phyloP scores from a whole-genome alignment of 441 rosid species.

The Adansonia grandidieri region DNA sequence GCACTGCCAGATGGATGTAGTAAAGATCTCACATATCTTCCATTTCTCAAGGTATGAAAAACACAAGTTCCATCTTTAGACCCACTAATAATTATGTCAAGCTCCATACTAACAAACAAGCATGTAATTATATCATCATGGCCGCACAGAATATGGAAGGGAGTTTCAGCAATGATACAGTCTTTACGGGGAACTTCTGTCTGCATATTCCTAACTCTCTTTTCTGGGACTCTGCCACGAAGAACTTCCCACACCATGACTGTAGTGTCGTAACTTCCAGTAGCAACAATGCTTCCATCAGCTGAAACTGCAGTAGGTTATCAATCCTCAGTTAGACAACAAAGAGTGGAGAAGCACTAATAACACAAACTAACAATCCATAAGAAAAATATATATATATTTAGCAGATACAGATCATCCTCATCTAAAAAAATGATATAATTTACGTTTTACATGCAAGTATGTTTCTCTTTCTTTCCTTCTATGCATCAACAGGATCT shows the following conservation, averaged over 20 bases:
- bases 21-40: constrained; percentile 90
- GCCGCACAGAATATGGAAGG: constrained; percentile 93
- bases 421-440: not conserved
- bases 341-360: constrained; percentile 20
- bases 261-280: constrained; percentile 98
- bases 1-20: constrained; percentile 87
- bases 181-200: constrained; percentile 72
- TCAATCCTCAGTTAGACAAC: constrained; percentile 26
- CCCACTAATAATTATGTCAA: constrained; percentile 96
- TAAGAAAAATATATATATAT: constrained; percentile 21
- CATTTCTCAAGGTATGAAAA: constrained; percentile 89
- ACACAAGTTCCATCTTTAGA: constrained; percentile 98
- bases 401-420: constrained; percentile 2
- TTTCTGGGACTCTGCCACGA: constrained; percentile 65
- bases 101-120: constrained; percentile 81
- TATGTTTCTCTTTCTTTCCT: not conserved
- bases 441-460: not conserved
- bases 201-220: constrained; percentile 60
- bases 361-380: constrained; percentile 10
- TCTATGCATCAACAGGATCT: not conserved
- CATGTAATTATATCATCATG: constrained; percentile 97
- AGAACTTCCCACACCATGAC: constrained; percentile 96
- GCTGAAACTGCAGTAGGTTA: constrained; percentile 69
- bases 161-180: constrained; percentile 76
- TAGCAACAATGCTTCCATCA: constrained; percentile 89